Conservation (phyloP, 2,329 filamentous ascomycete species). For the Xenosphaeropsis pyriputrescens region DNA sequence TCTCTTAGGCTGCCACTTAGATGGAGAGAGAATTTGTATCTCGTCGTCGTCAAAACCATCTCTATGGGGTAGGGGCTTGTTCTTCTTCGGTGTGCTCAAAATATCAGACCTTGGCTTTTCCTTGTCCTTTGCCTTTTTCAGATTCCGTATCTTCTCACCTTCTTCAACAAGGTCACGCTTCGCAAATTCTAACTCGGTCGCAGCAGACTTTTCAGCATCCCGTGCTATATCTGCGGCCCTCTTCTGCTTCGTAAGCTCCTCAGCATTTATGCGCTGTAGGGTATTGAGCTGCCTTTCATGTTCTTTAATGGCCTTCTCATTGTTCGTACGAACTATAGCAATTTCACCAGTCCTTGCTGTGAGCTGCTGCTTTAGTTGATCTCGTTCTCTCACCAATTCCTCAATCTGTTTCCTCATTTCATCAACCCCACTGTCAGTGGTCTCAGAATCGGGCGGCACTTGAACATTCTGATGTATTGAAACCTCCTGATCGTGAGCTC, state of each 20-base stretch:
- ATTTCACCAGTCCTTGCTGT: slow-evolving; percentile 55
- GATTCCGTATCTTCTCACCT: slow-evolving; percentile 19
- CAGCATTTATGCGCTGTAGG: slow-evolving; percentile 47
- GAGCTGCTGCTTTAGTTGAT: slow-evolving; percentile 40
- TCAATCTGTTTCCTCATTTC: slow-evolving; percentile 11
- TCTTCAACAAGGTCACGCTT: slow-evolving; percentile 57
- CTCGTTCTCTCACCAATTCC: slow-evolving; percentile 32
- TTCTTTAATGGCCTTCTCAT: slow-evolving; percentile 43
- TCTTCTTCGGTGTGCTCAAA: slow-evolving; percentile 45
- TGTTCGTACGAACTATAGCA: slow-evolving; percentile 59
- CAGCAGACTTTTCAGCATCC: slow-evolving; percentile 47
- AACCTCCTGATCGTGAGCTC: neutral
- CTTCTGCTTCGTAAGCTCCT: slow-evolving; percentile 48
- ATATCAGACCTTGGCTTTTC: slow-evolving; percentile 22
- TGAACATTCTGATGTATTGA: neutral
- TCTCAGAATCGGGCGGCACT: neutral
- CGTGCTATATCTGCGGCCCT: slow-evolving; percentile 48
- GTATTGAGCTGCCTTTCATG: slow-evolving; percentile 47
- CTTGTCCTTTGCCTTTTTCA: slow-evolving; percentile 28
- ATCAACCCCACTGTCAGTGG: neutral
- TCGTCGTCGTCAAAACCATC: slow-evolving; percentile 60
- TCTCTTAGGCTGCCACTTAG: slow-evolving; percentile 18
- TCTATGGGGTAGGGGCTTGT: slow-evolving; percentile 41
- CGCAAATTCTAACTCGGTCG: slow-evolving; percentile 59
- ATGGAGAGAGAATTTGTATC: slow-evolving; percentile 31